A percentile compares a stretch with the other conserved stretches of the same genome.
These are phyloP conservation scores for Salix udensis DNA, from an alignment of 345 rosid genomes.

Conservation along the genomic window DNA sequence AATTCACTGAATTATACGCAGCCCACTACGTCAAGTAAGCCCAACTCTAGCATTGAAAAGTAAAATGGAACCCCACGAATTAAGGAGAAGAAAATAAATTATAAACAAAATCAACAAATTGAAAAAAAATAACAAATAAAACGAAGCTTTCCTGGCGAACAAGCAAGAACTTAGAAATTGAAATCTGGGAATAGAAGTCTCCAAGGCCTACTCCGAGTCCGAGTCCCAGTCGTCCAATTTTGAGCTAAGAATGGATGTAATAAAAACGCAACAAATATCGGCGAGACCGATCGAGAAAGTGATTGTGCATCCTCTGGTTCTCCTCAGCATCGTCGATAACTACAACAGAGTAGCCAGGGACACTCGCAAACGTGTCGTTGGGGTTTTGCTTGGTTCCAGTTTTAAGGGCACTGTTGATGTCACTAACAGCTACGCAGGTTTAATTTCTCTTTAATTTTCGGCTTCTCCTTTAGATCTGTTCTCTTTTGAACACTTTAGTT, in stretches of 20 bases:
- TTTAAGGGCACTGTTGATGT: constrained; percentile 32
- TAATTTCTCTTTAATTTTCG: neutral
- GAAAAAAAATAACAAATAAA: neutral
- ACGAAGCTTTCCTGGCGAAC: neutral
- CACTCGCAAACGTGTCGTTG: constrained; percentile 27
- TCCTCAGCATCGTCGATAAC: constrained; percentile 93
- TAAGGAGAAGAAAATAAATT: neutral
- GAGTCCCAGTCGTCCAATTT: neutral
- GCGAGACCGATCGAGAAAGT: constrained; percentile 86
- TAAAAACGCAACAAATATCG: constrained; percentile 85
- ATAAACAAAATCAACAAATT: neutral
- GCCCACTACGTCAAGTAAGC: neutral
- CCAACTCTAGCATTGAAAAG: neutral
- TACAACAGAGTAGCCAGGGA: constrained; percentile 36
- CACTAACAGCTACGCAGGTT: constrained; percentile 32
- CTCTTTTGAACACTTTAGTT: neutral
- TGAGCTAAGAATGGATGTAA: constrained; percentile 64
- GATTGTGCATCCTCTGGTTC: constrained; percentile 90
- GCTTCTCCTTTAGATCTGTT: neutral
- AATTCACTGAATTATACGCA: neutral
- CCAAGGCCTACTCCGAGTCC: neutral
- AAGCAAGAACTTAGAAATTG: neutral
- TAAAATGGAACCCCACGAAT: too few relatives aligned
- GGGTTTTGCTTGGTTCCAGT: constrained; percentile 29
- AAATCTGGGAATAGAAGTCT: neutral